Base-by-base conservation (phyloP, 108 stramenopile genomes). In the Fragilariopsis cylindrus region DNA sequence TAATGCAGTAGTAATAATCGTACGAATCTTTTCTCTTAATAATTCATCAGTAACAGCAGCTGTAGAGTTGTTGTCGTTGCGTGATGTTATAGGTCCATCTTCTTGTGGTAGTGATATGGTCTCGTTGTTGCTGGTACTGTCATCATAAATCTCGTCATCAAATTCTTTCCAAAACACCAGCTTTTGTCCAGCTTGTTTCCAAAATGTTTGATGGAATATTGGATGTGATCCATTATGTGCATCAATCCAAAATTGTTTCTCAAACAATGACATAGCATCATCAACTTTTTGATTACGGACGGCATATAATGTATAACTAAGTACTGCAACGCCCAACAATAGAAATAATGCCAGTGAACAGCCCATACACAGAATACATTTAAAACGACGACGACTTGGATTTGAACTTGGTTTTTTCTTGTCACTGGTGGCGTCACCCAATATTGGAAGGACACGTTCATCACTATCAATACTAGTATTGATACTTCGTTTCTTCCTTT, bases 301-400 rank as follows among this genome's bases (percentile, higher is more conserved):
- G 30, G 65, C 65, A 48, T 66, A 66, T 12, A 66, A 44, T 19
- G 65, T 66, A 19, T 66, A 66, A 8, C 65, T 47, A 0, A 66
- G 48, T 44, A 48, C n/a, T 44, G 65, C 45, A 39, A 66, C 48
- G 1, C 65, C 46, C 16, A 2, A 9, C 48, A 66, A 6, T 47
- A 66, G 50, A 13, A 66, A 49, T 21, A 66, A 7, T 0, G 65
- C 46, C 2, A 66, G 48, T 11, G 7, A 5, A 19, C 13, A 49
- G 0, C 65, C 46, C 1, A n/a, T n/a, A 47, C 65, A 66, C 1
- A 18, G 0, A 6, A 49, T 66, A 21, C 46, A 66, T 18, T 47
- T 44, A 12, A 12, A 66, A 12, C 46, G 43, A 15, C 52, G 15
- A 53, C 12, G 52, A 30, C 2, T 30, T 30, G 30, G 2, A 30